Evolutionary conservation across 305 asterid genomes (phyloP), one percentile per base, ranked within the genome.

Genomic region (Fraxinus sp.): DNA sequence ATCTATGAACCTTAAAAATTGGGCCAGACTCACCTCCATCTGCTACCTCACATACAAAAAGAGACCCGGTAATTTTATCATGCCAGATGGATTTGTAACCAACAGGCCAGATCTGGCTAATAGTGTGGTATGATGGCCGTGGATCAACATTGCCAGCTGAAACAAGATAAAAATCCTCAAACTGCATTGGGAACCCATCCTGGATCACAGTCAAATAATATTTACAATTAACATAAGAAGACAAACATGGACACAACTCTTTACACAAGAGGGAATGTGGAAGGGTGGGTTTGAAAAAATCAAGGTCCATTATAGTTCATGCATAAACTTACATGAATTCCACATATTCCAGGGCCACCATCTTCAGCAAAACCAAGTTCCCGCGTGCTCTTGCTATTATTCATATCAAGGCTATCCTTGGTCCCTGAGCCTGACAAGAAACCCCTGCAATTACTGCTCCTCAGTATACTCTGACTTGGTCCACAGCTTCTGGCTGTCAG

Each of bases 21-120:
- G 98, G 98, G 76, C 99, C 98, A 79, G 80, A 78, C 84, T 93
- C 96, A 80, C 98, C 99, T 41, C 98, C 99, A 87, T 95, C 97
- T 84, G 89, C 86, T 81, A 97, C 89, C 82, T 90, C 97, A 86
- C 95, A 95, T 70, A 87, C 83, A 90, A 95, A 97, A 83, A 97
- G 87, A 59, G 99, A 97, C 84, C 98, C 98, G 0, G 99, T 92
- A 64, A 93, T 78, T 81, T 90, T 92, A 84, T 97, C 99, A 79
- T 97, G 98, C 99, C 99, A 97, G 93, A 92, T 88, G 83, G 92
- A 90, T 88, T 86, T 88, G 87, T 95, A 97, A 80, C 99, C 99
- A 79, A 93, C 90, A 71, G 99, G 99, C 93, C 98, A 97, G 62
- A 97, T 92, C 91, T 92, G 97, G 88, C 82, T 72, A 39, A 82